A percentile compares a stretch with the other conserved stretches of the same genome.
Conservation (phyloP, 2,329 filamentous ascomycete species). For the Teratosphaeria nubilosa region DNA sequence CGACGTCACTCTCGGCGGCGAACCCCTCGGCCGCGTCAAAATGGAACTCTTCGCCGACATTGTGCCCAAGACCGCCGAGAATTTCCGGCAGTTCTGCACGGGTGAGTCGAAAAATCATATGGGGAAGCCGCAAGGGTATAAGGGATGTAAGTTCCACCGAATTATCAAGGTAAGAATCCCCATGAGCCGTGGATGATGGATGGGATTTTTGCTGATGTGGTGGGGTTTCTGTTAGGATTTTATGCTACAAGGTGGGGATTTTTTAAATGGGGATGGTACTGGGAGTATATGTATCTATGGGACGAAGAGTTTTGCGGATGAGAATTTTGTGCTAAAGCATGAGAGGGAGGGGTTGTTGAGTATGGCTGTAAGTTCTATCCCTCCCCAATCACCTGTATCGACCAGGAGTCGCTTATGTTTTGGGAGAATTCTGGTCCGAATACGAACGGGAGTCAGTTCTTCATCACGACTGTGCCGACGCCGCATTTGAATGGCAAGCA, state of each 20-base stretch:
- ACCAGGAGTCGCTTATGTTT: background rate
- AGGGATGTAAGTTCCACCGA: constrained; percentile 86
- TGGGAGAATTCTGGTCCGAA: constrained; percentile 78
- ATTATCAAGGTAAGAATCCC: constrained; percentile 54
- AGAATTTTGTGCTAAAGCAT: constrained; percentile 77
- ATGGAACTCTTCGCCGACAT: constrained; percentile 83
- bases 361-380: constrained; percentile 63
- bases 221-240: constrained; percentile 46
- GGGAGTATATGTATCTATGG: constrained; percentile 82
- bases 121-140: constrained; percentile 82
- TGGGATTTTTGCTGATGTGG: too few species aligned
- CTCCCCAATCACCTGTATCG: background rate
- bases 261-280: constrained; percentile 84
- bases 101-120: constrained; percentile 74
- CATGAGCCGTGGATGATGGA: too few species aligned
- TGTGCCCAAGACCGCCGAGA: constrained; percentile 68
- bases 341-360: constrained; percentile 70
- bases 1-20: constrained; percentile 71
- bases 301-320: constrained; percentile 72
- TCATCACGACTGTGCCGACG: constrained; percentile 82
- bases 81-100: constrained; percentile 89
- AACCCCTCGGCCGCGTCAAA: constrained; percentile 75
- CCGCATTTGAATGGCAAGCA: constrained; percentile 89
- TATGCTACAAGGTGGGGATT: constrained; percentile 97
- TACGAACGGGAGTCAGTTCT: constrained; percentile 94